Base-by-base conservation (phyloP, 1,284 basidiomycete species). In the Microbotryomycetes sp. region DNA sequence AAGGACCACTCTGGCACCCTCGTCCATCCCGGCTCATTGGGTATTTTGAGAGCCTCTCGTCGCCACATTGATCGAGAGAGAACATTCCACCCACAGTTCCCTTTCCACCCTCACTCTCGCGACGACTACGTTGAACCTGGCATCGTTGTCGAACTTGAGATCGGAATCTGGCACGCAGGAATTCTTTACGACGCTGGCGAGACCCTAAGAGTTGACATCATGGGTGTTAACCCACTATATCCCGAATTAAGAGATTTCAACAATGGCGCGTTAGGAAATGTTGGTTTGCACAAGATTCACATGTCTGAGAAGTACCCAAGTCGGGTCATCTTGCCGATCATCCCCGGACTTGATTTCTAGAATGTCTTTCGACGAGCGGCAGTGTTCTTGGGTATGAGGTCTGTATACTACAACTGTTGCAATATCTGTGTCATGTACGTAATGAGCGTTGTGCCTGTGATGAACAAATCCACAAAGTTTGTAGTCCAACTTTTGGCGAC, bases 91-190 rank as follows among this genome's bases (percentile, higher is more conserved):
- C 59, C 49, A 19, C 49, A 62, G 48, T 51, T 46, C 54, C 48
- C 53, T n/a, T 57, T 49, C 47, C 56, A 60, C 30, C 42, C 31
- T 25, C 57, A 54, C 66, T 68, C 65, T 48, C 67, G 54, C 60
- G 60, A 60, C 49, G 65, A 25, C 64, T 69, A 54, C 60, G 63
- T 73, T 23, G 45, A 56, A 6, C 61, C 47, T 22, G 71, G 70
- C 42, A 59, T 64, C 50, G 53, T 71, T 22, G 71, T 71, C 42
- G 54, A 62, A 49, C 60, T 72, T 28, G 69, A 70, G 50, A 72
- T 73, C 50, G 68, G 68, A 15, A 64, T 72, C 53, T 73, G 72
- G 72, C 66, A 67, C 22, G 67, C 68, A 56, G 71, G 69, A 22
- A 66, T 69, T 55, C 62, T 64, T 22, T 70, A 71, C 58, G 67